Conservation (phyloP, 163 green algal species). For the Chlamydomonas reinhardtii region DNA sequence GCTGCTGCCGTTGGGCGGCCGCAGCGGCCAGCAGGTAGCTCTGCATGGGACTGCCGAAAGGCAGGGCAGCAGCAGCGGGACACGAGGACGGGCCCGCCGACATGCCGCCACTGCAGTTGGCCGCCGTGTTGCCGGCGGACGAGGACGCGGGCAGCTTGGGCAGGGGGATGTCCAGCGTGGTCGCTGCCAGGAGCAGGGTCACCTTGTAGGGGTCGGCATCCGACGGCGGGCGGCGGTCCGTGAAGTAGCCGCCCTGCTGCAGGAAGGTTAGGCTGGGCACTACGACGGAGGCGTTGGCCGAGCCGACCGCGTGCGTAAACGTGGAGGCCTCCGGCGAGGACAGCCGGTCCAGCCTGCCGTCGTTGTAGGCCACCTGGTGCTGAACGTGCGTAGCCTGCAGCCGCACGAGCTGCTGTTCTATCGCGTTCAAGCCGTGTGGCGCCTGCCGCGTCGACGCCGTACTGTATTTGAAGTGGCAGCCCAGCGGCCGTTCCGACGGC, state of each 20-base stretch:
- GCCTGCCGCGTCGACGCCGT: slow-evolving; percentile 59
- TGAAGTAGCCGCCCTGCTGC: slow-evolving; percentile 71
- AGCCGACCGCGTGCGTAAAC: slow-evolving; percentile 64
- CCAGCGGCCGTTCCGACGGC: slow-evolving; percentile 25
- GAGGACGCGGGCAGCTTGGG: slow-evolving; percentile 29
- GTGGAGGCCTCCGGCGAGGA: not conserved
- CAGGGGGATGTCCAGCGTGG: slow-evolving; percentile 74
- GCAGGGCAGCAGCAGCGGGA: not conserved
- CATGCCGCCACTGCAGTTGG: too few species aligned
- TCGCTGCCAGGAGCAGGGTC: slow-evolving; percentile 82
- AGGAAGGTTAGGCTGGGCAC: slow-evolving; percentile 64
- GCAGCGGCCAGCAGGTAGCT: slow-evolving; percentile 22
- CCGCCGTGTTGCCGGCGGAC: not conserved
- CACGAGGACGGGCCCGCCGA: not conserved
- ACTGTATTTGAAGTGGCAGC: slow-evolving; percentile 61
- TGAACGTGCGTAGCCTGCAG: slow-evolving; percentile 51
- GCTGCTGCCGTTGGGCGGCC: slow-evolving; percentile 6
- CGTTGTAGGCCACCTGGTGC: slow-evolving; percentile 47
- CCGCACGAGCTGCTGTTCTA: slow-evolving; percentile 58
- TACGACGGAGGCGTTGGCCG: slow-evolving; percentile 53
- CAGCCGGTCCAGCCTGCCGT: slow-evolving; percentile 35
- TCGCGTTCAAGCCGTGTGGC: slow-evolving; percentile 39
- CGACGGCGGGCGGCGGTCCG: slow-evolving; percentile 88
- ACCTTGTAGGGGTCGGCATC: slow-evolving; percentile 95
- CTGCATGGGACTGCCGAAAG: not conserved